These are phyloP conservation scores for Fusarium sp. DNA, from an alignment of 2,329 filamentous ascomycete species.

Conservation along the genomic window DNA sequence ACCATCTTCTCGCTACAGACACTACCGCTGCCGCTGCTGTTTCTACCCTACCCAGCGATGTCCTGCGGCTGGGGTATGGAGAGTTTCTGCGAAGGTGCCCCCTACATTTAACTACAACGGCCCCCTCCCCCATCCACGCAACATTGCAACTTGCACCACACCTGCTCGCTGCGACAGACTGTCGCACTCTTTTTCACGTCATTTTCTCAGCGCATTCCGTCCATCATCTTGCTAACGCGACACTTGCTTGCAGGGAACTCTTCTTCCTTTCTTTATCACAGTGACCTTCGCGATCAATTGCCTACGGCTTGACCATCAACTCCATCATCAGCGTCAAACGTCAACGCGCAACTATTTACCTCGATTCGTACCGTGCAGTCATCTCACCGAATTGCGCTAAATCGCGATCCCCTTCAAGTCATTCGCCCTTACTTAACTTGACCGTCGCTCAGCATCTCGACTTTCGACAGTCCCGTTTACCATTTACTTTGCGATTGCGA, in stretches of 20 bases:
- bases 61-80: constrained; percentile 15
- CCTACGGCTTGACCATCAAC: neutral
- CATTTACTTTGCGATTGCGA: constrained; percentile 2
- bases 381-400: neutral
- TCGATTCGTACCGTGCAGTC: neutral
- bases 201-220: constrained; percentile 27
- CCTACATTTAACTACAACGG: constrained; percentile 41
- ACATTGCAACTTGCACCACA: constrained; percentile 44
- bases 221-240: constrained; percentile 18
- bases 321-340: neutral
- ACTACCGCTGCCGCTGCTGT: constrained; percentile 36
- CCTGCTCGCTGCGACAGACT: constrained; percentile 34
- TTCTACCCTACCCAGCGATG: constrained; percentile 30
- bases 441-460: neutral
- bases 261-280: constrained; percentile 1
- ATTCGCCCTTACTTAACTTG: neutral
- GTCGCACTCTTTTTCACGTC: constrained; percentile 36
- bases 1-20: constrained; percentile 31
- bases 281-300: constrained; percentile 7
- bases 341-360: constrained; percentile 9
- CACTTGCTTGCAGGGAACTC: constrained; percentile 16
- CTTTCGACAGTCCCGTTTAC: neutral
- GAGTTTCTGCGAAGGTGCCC: constrained; percentile 20
- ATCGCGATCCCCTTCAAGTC: neutral
- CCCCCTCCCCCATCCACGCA: constrained; percentile 27